phyloP scores from a whole-genome alignment of 192 early-diverging fungal genomes.

The Coemansia sp. region DNA sequence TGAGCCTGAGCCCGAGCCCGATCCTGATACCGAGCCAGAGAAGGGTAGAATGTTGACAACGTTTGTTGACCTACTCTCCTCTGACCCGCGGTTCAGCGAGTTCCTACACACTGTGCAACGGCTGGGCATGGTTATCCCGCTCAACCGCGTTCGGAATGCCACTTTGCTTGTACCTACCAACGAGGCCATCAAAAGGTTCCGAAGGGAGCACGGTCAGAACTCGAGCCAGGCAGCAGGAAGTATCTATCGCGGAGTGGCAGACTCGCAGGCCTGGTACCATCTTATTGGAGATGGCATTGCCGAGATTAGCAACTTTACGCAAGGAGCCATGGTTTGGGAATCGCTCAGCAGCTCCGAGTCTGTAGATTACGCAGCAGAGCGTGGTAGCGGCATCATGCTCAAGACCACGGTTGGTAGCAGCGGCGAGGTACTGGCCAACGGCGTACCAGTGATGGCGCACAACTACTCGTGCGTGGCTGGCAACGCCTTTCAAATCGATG shows the following conservation, averaged over 20 bases:
- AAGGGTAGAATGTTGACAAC: conserved; percentile 11
- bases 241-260: conserved; percentile 37
- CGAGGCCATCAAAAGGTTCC: conserved; percentile 48
- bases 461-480: conserved; percentile 42
- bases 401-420: conserved; percentile 23
- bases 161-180: conserved; percentile 64
- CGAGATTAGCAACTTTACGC: conserved; percentile 8
- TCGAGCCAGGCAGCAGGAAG: conserved; percentile 3
- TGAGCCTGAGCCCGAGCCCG: neutral
- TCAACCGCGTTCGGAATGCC: conserved; percentile 56
- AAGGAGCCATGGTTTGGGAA: conserved; percentile 45
- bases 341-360: conserved; percentile 24
- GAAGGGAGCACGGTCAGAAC: conserved; percentile 25
- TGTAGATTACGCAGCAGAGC: neutral
- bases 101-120: conserved; percentile 58
- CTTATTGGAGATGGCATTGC: conserved; percentile 33
- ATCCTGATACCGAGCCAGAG: neutral
- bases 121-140: conserved; percentile 54
- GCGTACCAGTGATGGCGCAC: conserved; percentile 27
- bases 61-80: conserved; percentile 61
- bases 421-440: conserved; percentile 27
- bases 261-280: conserved; percentile 53
- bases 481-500: conserved; percentile 34
- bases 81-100: conserved; percentile 51
- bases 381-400: conserved; percentile 30